Percentiles rank a stretch among this genome's conserved stretches.
Conservation (phyloP, 2,329 filamentous ascomycete species). For the Acrocalymma vagum region DNA sequence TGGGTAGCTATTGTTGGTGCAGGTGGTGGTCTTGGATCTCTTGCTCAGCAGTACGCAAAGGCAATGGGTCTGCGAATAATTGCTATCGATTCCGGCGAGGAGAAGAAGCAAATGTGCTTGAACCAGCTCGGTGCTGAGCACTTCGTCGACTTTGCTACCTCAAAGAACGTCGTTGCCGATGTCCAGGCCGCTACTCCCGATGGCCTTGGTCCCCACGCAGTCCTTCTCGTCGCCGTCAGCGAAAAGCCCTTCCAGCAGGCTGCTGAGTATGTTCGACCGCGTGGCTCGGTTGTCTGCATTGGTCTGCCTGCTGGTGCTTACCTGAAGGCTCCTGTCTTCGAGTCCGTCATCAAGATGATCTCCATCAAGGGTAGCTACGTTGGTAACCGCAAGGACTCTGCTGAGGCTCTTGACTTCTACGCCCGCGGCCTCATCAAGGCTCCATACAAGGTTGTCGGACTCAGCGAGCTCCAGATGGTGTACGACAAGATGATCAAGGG, state of each 20-base stretch:
- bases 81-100: slow-evolving; percentile 83
- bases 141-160: slow-evolving; percentile 83
- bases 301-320: slow-evolving; percentile 81
- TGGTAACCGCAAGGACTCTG: slow-evolving; percentile 86
- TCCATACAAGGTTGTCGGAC: slow-evolving; percentile 84
- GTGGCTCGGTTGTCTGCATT: slow-evolving; percentile 86
- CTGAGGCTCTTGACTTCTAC: slow-evolving; percentile 93
- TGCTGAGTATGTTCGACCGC: slow-evolving; percentile 82
- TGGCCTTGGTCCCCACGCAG: slow-evolving; percentile 85
- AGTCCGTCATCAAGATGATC: slow-evolving; percentile 89
- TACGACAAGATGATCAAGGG: slow-evolving; percentile 74
- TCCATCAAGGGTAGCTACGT: slow-evolving; percentile 93
- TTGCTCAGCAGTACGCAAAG: slow-evolving; percentile 87
- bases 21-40: slow-evolving; percentile 80
- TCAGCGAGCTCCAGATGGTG: slow-evolving; percentile 82
- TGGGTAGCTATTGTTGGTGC: slow-evolving; percentile 86
- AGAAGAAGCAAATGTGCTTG: slow-evolving; percentile 76
- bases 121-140: slow-evolving; percentile 72
- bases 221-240: slow-evolving; percentile 82
- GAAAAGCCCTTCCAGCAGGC: slow-evolving; percentile 98
- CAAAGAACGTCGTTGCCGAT: slow-evolving; percentile 81
- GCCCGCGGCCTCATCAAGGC: slow-evolving; percentile 82
- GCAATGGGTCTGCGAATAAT: slow-evolving; percentile 86
- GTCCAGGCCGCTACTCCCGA: slow-evolving; percentile 83
- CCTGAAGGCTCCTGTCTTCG: slow-evolving; percentile 86